Percentiles rank a stretch among this genome's conserved stretches.
phyloP scores from a whole-genome alignment of 2,329 filamentous ascomycete genomes.

The Monosporascus sp. region DNA sequence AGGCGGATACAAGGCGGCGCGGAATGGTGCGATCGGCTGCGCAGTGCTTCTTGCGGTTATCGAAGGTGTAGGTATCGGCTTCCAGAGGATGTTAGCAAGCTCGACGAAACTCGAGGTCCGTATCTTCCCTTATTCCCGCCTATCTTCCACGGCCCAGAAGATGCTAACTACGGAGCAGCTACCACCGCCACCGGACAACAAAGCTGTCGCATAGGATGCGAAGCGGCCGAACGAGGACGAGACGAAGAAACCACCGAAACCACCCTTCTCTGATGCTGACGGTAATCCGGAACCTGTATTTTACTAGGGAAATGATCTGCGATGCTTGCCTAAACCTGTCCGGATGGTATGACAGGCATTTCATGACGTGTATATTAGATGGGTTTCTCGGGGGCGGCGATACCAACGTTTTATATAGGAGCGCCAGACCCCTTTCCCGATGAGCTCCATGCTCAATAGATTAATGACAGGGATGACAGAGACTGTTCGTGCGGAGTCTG shows the following conservation, averaged over 20 bases:
- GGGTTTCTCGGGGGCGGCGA: neutral
- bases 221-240: neutral
- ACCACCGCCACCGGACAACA: neutral
- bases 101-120: slow-evolving; percentile 75
- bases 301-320: neutral
- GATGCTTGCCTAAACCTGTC: neutral
- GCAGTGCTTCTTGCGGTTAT: slow-evolving; percentile 92
- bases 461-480: neutral
- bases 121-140: slow-evolving; percentile 4
- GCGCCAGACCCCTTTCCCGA: neutral
- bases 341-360: neutral
- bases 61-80: slow-evolving; percentile 93
- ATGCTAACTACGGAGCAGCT: neutral
- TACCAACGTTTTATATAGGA: neutral
- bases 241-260: neutral
- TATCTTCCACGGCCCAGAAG: neutral
- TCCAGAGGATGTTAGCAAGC: slow-evolving; percentile 90
- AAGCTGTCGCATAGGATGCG: neutral
- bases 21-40: slow-evolving; percentile 95
- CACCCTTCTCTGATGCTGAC: neutral
- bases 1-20: slow-evolving; percentile 84
- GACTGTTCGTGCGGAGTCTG: neutral
- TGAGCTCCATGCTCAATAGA: neutral
- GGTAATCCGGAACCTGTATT: neutral
- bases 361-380: slow-evolving; percentile 1